Evolutionary conservation across 805 yeast species (phyloP), one percentile per base, ranked within the genome.

Genomic region (Candida pini): DNA sequence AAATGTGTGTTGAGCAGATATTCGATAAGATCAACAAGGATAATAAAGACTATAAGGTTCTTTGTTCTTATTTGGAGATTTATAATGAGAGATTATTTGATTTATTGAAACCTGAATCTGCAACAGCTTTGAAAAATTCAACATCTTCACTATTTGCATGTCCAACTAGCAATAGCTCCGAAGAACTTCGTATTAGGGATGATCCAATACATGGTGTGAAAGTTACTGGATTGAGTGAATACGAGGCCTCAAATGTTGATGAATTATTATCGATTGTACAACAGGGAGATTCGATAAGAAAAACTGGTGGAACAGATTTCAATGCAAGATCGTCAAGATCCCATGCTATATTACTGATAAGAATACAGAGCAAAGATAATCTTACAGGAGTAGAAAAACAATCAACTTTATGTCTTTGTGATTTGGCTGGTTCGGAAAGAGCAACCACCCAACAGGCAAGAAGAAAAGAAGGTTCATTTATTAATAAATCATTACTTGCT

Each of bases 391-490:
- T 53, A 0, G 70, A 66, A 35, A 46, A 46, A 17, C 58, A 65
- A 25, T 71, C 88, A 23, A 78, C 87, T 0, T 71, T 90, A 21
- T 85, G 90, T 22, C 67, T 90, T 36, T 90, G 97, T 64, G 98
- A 90, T 61, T 70, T 90, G 51, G 98, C 98, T 0, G 98, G 98
- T 19, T 83, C 95, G n/a, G 98, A 90, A 60, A 72, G 83, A 34
- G 95, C 94, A 0, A 76, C 81, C 3, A 68, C 84, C 1, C 79
- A 81, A 48, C 59, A 66, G 1, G 96, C 86, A 52, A 71, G 97
- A 48, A 66, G 97, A 36, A 86, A 88, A 57, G 98, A 90, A 63
- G 98, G 97, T 16, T 75, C 96, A 0, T 92, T 69, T 53, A 90
- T 90, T 54, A 90, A 90, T 64, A 88, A 88, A 55, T 89, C 97